phyloP scores from a whole-genome alignment of 2,329 filamentous ascomycete genomes.

The Pseudogymnoascus sp. region DNA sequence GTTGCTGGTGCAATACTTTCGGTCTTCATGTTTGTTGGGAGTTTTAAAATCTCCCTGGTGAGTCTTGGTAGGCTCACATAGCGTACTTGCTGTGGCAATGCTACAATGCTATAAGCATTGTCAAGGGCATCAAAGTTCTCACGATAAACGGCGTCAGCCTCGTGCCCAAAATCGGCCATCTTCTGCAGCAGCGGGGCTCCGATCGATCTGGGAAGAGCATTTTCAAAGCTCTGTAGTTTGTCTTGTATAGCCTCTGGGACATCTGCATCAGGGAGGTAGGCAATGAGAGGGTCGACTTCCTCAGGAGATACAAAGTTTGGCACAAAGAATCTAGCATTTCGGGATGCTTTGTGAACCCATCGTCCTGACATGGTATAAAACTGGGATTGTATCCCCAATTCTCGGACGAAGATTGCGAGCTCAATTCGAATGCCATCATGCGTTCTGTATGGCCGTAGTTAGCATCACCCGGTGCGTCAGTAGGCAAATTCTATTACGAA shows the following conservation, averaged over 20 bases:
- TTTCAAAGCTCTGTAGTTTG: constrained; percentile 29
- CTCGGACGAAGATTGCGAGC: constrained; percentile 40
- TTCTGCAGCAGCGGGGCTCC: constrained; percentile 35
- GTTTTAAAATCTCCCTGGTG: background rate
- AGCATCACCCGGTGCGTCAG: background rate
- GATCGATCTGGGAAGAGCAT: constrained; percentile 37
- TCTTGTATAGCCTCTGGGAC: constrained; percentile 27
- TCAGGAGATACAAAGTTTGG: constrained; percentile 35
- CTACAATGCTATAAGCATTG: constrained; percentile 38
- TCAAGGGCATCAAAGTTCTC: constrained; percentile 38
- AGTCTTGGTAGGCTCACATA: background rate
- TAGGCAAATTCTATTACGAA: constrained; percentile 13
- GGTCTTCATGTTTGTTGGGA: background rate
- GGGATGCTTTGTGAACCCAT: constrained; percentile 34
- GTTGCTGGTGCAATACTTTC: background rate
- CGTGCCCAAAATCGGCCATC: constrained; percentile 35
- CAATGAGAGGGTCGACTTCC: constrained; percentile 35
- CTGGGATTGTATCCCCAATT: constrained; percentile 33
- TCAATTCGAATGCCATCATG: constrained; percentile 19
- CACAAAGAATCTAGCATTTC: constrained; percentile 34
- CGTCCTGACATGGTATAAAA: constrained; percentile 42
- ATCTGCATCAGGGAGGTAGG: constrained; percentile 36
- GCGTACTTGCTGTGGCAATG: constrained; percentile 34
- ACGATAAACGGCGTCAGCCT: constrained; percentile 40
- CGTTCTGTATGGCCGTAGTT: constrained; percentile 14